Base-by-base conservation (phyloP, 2,329 filamentous ascomycete genomes). In the Hypoxylon sp. region DNA sequence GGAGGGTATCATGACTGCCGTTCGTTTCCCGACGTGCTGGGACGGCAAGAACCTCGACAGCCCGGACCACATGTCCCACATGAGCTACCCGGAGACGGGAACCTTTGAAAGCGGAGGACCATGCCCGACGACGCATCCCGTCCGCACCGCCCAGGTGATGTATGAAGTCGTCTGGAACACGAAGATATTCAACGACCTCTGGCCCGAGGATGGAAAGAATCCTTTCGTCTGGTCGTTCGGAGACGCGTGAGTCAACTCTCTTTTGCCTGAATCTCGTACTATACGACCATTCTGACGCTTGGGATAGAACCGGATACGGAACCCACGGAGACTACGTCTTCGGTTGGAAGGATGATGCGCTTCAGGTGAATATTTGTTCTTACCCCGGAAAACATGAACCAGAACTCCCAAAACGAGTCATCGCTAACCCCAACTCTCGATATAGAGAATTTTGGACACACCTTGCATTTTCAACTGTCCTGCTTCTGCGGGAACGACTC, bases 81-180 rank as follows among this genome's bases (percentile, higher is more conserved):
- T 34, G 32, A 34, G 32, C 32, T 86, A 85, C 60, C 84, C 84
- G 2, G 71, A 43, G 56, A 60, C 15, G 3, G 73, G 72, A 0
- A 72, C 70, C 1, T 72, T 72, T 30, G 71, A 72, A 39, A 68
- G 66, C 0, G 76, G 71, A 17, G 84, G 84, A 13, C 60, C 70
- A 10, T 87, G 85, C 67, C 84, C 84, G 7, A 51, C 61, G 3
- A 77, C 76, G 2, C 83, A 85, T 68, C 85, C 85, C 1, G 79
- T 82, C 4, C 83, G 82, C 62, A 75, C 87, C 2, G 79, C 86
- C 20, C 86, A 86, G 28, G 79, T 89, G 61, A 88, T 89, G 79
- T 86, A 81, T 71, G 87, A 89, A 74, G 82, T 87, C 54, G 82
- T 86, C 71, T 89, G 82, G 79, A 77, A 79, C 54, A 28, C 52